Evolutionary conservation across 225 moss, liverwort and hornwort genomes (phyloP).

Genomic region (Thuidium tamariscinum): DNA sequence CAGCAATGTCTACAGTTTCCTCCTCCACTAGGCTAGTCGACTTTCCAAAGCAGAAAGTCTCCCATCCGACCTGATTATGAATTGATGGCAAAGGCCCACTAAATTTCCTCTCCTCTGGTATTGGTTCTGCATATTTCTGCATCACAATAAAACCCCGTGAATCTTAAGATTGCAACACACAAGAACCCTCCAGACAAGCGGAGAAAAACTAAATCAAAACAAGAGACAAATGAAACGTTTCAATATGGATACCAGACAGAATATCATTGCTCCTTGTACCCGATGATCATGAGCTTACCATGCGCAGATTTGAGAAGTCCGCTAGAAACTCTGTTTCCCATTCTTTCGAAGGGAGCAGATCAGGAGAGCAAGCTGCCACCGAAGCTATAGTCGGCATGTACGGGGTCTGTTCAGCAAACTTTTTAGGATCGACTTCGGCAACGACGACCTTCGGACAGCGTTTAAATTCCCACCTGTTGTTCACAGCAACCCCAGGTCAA

Average conservation of each 20-base stretch:
- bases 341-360: constrained; percentile 65
- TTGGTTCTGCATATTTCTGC: constrained; percentile 21
- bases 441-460: constrained; percentile 92
- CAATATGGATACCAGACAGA: background rate
- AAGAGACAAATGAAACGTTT: background rate
- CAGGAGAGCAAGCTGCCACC: constrained; percentile 50
- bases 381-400: constrained; percentile 83
- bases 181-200: background rate
- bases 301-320: constrained; percentile 70
- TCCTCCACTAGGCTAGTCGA: constrained; percentile 33
- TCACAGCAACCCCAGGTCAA: background rate
- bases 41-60: constrained; percentile 74
- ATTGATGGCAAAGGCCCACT: constrained; percentile 56
- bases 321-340: constrained; percentile 68
- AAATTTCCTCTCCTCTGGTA: constrained; percentile 5
- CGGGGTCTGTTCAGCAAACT: constrained; percentile 68
- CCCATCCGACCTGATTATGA: constrained; percentile 76
- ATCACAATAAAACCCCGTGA: background rate
- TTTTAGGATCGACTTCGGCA: constrained; percentile 61
- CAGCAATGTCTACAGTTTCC: constrained; percentile 14
- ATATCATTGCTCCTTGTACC: background rate
- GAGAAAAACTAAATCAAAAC: background rate
- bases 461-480: constrained; percentile 73
- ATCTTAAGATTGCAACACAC: background rate
- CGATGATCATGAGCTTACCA: constrained; percentile 23